Percentiles rank a stretch among this genome's conserved stretches.
These are phyloP conservation scores for Flaveria bidentis DNA, from an alignment of 129 eudicot genomes.

Conservation along the genomic window DNA sequence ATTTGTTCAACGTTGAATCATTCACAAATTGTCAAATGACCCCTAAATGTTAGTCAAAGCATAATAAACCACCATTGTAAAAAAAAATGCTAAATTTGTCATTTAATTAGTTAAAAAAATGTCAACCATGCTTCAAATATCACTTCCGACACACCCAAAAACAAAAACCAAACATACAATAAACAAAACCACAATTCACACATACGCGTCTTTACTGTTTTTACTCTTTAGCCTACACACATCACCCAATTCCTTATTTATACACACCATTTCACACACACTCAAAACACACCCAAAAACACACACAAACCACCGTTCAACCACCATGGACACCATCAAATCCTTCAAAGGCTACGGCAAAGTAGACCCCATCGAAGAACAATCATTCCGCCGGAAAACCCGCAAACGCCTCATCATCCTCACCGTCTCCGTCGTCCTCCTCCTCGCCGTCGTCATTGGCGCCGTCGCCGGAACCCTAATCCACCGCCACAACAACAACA, in stretches of 20 bases:
- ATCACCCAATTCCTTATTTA: constrained; percentile 20
- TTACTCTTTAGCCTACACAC: not conserved
- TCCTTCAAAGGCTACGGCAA: constrained; percentile 93
- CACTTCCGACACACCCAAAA: not conserved
- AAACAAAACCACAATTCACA: not conserved
- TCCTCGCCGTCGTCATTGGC: constrained; percentile 51
- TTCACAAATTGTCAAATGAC: too few relatives aligned
- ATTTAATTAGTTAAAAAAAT: too few relatives aligned
- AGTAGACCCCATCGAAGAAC: constrained; percentile 61
- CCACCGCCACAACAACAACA: constrained; percentile 33
- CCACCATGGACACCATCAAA: constrained; percentile 57
- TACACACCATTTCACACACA: constrained; percentile 9
- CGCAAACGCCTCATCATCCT: constrained; percentile 66
- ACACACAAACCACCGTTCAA: constrained; percentile 4
- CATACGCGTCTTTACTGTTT: constrained; percentile 29
- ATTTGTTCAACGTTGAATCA: too few relatives aligned
- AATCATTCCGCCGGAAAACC: constrained; percentile 60
- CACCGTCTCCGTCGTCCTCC: constrained; percentile 44
- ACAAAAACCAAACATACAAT: not conserved
- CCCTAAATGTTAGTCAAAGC: too few relatives aligned
- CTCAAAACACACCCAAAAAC: not conserved
- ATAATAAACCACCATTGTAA: too few relatives aligned
- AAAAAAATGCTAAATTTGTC: not conserved
- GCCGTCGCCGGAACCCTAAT: constrained; percentile 60
- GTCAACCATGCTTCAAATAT: not conserved